phyloP scores from a whole-genome alignment of 768 basidiomycete species.

The Termitomyces bulborhizus region DNA sequence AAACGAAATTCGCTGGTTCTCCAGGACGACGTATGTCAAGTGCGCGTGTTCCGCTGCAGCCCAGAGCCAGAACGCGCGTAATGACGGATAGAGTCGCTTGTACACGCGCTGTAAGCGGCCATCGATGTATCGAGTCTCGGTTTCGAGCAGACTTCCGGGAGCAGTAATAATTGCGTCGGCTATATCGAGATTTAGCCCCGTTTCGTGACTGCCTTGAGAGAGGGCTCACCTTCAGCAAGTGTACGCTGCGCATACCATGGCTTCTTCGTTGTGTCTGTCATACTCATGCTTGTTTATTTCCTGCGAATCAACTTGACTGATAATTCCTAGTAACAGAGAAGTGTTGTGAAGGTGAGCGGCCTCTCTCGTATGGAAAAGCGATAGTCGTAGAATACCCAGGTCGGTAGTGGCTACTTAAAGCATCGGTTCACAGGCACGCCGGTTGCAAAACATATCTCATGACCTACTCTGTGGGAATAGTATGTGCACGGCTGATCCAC shows the following conservation, averaged over 20 bases:
- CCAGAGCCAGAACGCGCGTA: slow-evolving; percentile 44
- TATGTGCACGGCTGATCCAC: not conserved
- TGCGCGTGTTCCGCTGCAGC: slow-evolving; percentile 27
- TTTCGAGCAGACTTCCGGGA: slow-evolving; percentile 34
- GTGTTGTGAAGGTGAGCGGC: not conserved
- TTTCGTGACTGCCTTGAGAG: not conserved
- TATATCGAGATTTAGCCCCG: slow-evolving; percentile 6
- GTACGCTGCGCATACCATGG: slow-evolving; percentile 12
- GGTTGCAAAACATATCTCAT: not conserved
- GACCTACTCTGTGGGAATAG: not conserved
- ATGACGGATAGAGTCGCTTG: slow-evolving; percentile 44
- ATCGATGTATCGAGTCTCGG: slow-evolving; percentile 36
- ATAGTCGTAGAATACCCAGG: not conserved
- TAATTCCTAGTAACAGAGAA: not conserved
- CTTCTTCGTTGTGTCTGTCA: not conserved
- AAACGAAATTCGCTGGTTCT: slow-evolving; percentile 38
- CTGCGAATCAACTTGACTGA: not conserved
- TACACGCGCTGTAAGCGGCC: slow-evolving; percentile 42
- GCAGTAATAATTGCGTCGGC: slow-evolving; percentile 30
- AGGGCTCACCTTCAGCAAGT: slow-evolving; percentile 5
- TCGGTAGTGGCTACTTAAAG: not conserved
- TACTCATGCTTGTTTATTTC: not conserved
- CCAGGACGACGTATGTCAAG: slow-evolving; percentile 43
- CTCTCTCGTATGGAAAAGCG: not conserved
- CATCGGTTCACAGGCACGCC: not conserved